phyloP scores from a whole-genome alignment of 2,329 filamentous ascomycete genomes.

The Calonectria pauciramosa region DNA sequence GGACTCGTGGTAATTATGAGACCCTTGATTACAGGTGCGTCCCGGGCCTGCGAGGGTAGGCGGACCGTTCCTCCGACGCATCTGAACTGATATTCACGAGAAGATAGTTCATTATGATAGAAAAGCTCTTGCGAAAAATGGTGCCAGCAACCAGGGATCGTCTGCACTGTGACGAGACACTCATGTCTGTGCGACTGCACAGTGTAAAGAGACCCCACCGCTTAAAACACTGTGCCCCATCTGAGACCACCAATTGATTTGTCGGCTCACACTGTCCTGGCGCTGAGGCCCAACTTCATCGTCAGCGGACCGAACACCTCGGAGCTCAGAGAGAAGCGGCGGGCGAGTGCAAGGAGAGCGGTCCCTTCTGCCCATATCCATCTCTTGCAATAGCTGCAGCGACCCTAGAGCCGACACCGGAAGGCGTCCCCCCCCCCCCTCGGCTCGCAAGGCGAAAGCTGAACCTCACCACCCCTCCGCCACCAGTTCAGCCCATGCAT shows the following conservation, averaged over 20 bases:
- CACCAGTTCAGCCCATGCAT: conserved; percentile 32
- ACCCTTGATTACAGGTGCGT: neutral
- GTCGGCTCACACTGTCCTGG: conserved; percentile 27
- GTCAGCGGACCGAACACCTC: conserved; percentile 2
- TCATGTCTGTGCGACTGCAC: neutral
- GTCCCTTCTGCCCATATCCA: neutral
- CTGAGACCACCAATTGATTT: conserved; percentile 23
- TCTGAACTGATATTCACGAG: neutral
- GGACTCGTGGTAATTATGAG: neutral
- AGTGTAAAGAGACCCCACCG: conserved; percentile 19
- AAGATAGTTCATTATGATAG: neutral
- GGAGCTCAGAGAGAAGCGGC: conserved; percentile 14
- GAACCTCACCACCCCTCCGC: conserved; percentile 33
- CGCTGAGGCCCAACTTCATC: conserved; percentile 21
- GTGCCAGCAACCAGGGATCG: neutral
- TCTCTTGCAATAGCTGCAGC: neutral
- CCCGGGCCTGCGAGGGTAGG: neutral
- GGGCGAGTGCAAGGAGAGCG: conserved; percentile 4
- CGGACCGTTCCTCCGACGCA: neutral
- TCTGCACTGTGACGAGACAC: conserved; percentile 15
- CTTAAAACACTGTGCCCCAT: conserved; percentile 27
- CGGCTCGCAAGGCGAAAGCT: conserved; percentile 26
- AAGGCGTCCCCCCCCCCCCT: conserved; percentile 3
- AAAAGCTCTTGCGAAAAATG: neutral
- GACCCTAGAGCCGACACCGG: conserved; percentile 2